phyloP scores from a whole-genome alignment of 345 rosid species.

The Camelina laxa region DNA sequence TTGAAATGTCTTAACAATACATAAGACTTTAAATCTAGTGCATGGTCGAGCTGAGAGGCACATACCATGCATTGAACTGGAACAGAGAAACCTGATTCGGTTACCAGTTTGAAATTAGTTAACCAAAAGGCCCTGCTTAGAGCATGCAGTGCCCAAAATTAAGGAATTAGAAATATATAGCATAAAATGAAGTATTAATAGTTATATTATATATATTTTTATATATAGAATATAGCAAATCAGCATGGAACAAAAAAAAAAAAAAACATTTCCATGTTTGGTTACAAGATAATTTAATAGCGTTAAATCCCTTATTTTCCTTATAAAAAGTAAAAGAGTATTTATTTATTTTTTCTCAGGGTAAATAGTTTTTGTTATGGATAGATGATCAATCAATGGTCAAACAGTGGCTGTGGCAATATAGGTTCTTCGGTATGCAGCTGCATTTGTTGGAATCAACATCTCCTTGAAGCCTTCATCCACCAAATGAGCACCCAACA shows the following conservation, averaged over 20 bases:
- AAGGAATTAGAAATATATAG: background rate
- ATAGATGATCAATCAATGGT: slow-evolving; percentile 11
- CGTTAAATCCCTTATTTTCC: slow-evolving; percentile 3
- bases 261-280: background rate
- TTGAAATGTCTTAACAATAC: slow-evolving; percentile 10
- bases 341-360: background rate
- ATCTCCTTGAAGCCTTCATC: slow-evolving; percentile 52
- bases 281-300: background rate
- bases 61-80: background rate
- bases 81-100: background rate
- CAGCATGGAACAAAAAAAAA: no score
- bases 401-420: background rate
- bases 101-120: background rate
- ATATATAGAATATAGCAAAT: slow-evolving; percentile 7
- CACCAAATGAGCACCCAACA: slow-evolving; percentile 48
- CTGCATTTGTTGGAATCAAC: slow-evolving; percentile 47
- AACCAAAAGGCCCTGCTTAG: background rate
- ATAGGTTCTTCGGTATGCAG: slow-evolving; percentile 15
- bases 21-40: background rate
- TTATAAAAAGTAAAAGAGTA: background rate
- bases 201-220: no score
- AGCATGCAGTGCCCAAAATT: background rate
- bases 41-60: background rate
- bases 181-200: background rate
- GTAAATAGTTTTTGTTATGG: background rate